Percentiles rank a stretch among this genome's conserved stretches.
Conservation (phyloP, 2,329 filamentous ascomycete genomes). For the Rhexocercosporidium sp. region DNA sequence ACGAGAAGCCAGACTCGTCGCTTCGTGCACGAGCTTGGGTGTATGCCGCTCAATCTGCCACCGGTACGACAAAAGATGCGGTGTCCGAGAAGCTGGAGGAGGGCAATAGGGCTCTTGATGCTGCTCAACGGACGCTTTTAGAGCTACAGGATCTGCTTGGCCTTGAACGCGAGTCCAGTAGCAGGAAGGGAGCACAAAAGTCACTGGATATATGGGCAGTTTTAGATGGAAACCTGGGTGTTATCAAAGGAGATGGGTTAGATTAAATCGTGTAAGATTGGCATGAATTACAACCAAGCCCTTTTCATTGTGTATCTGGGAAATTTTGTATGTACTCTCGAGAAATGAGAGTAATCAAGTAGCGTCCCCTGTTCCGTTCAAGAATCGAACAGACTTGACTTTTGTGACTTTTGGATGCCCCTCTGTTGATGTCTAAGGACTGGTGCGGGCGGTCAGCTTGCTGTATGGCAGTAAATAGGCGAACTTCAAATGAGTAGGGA, state of each 20-base stretch:
- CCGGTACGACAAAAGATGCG: slow-evolving; percentile 60
- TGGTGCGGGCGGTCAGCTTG: neutral
- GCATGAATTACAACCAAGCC: neutral
- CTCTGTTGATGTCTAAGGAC: neutral
- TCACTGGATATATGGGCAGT: slow-evolving; percentile 39
- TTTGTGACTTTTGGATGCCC: neutral
- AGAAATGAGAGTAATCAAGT: too few species aligned
- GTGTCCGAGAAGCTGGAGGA: slow-evolving; percentile 65
- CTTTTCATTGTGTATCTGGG: neutral
- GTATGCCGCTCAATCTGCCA: slow-evolving; percentile 63
- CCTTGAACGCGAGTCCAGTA: slow-evolving; percentile 2
- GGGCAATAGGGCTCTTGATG: slow-evolving; percentile 60
- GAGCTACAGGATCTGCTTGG: slow-evolving; percentile 57
- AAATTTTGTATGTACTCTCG: neutral
- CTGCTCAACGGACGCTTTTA: slow-evolving; percentile 54
- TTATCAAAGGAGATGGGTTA: slow-evolving; percentile 33
- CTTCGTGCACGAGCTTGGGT: slow-evolving; percentile 61
- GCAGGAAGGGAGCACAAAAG: slow-evolving; percentile 10
- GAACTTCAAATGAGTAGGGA: neutral
- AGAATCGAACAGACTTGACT: too few species aligned
- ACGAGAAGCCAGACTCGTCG: slow-evolving; percentile 48
- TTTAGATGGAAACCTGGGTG: slow-evolving; percentile 41
- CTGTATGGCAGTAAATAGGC: slow-evolving; percentile 3
- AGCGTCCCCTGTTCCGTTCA: too few species aligned
- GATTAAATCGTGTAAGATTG: neutral